A percentile compares a stretch with the other conserved stretches of the same genome.
Evolutionary conservation across 106 monocot genomes (phyloP).

Genomic region (Vanilla planifolia): DNA sequence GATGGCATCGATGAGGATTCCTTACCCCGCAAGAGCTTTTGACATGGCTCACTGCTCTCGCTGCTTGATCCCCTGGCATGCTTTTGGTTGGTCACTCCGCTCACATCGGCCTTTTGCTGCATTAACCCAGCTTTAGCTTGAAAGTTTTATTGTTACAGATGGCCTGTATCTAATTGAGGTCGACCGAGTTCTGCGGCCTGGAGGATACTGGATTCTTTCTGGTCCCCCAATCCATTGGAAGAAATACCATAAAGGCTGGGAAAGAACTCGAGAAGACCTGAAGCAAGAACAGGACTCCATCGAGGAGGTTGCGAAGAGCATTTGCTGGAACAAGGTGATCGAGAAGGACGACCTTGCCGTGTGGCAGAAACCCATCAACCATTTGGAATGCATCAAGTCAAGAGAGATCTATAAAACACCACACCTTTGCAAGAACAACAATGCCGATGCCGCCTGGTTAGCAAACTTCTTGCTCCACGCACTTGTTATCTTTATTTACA

Average conservation of each 20-base stretch:
- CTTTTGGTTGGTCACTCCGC: conserved; percentile 11
- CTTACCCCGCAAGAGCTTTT: conserved; percentile 45
- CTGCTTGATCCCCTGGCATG: conserved; percentile 46
- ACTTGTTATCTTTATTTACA: background rate
- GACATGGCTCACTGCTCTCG: conserved; percentile 52
- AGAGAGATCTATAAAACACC: conserved; percentile 13
- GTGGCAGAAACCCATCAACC: conserved; percentile 33
- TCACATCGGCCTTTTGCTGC: background rate
- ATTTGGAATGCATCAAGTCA: conserved; percentile 21
- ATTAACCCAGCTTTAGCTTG: no score
- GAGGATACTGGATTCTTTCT: conserved; percentile 32
- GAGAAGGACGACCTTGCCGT: conserved; percentile 28
- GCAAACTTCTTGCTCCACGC: background rate
- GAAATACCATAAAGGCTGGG: conserved; percentile 21
- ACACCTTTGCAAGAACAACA: conserved; percentile 21
- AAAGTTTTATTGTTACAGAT: conserved; percentile 11
- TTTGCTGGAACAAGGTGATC: conserved; percentile 25
- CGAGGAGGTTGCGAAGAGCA: conserved; percentile 20
- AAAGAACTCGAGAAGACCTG: conserved; percentile 27
- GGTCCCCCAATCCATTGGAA: conserved; percentile 33
- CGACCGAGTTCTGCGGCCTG: conserved; percentile 25
- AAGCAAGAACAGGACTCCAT: conserved; percentile 22
- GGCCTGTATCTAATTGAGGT: conserved; percentile 25
- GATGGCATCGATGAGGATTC: conserved; percentile 38
- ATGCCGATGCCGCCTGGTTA: conserved; percentile 28